Conservation (phyloP, 805 yeast genomes). For the Kodamaea jinghongensis region DNA sequence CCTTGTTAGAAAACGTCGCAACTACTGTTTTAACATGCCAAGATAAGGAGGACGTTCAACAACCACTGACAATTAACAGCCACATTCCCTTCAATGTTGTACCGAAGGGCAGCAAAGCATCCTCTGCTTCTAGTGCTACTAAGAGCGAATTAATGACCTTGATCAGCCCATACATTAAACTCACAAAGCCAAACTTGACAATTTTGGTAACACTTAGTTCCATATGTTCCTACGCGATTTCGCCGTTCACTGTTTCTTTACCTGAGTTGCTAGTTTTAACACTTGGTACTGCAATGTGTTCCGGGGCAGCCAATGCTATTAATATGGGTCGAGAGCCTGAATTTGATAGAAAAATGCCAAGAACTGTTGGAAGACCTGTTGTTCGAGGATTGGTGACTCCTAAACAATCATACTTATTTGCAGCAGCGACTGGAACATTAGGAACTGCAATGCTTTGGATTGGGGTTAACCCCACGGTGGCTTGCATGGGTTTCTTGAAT, state of each 20-base stretch:
- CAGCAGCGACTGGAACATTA: constrained; percentile 64
- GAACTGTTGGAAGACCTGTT: constrained; percentile 88
- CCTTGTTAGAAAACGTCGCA: constrained; percentile 39
- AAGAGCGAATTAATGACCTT: constrained; percentile 31
- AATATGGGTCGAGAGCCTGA: constrained; percentile 96
- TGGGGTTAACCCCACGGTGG: constrained; percentile 88
- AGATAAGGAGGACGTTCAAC: constrained; percentile 27
- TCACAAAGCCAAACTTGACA: constrained; percentile 89
- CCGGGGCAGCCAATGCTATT: constrained; percentile 94
- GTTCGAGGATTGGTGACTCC: constrained; percentile 80
- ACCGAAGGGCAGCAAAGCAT: constrained; percentile 23
- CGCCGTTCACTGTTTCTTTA: constrained; percentile 78
- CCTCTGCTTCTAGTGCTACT: constrained; percentile 4
- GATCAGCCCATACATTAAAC: constrained; percentile 65
- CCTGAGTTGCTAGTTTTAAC: constrained; percentile 70
- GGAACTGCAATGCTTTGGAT: constrained; percentile 68
- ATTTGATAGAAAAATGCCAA: constrained; percentile 79
- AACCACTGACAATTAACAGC: constrained; percentile 1
- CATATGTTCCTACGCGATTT: constrained; percentile 88
- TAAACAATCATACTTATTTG: constrained; percentile 75
- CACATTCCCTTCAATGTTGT: constrained; percentile 60
- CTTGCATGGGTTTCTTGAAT: constrained; percentile 74
- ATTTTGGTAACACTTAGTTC: constrained; percentile 86
- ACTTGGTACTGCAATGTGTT: constrained; percentile 79
- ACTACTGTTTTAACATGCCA: constrained; percentile 46